A percentile compares a stretch with the other conserved stretches of the same genome.
phyloP scores from a whole-genome alignment of 495 filamentous ascomycete genomes.

The Xylaria palmicola region DNA sequence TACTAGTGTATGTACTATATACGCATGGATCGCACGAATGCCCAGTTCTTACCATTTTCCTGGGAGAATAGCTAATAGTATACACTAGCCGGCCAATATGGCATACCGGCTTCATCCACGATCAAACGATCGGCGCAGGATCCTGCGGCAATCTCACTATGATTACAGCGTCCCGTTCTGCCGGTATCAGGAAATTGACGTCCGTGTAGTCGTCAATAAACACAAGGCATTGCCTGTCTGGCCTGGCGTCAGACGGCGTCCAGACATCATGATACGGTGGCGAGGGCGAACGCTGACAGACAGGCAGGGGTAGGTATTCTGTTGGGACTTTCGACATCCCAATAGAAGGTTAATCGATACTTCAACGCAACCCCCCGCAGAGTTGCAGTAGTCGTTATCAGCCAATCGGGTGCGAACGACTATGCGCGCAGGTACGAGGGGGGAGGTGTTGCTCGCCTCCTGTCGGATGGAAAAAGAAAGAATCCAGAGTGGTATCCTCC shows the following conservation, averaged over 20 bases:
- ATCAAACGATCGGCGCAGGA: constrained; percentile 7
- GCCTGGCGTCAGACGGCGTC: no score
- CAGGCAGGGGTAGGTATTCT: background rate
- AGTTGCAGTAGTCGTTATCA: background rate
- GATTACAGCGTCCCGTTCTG: background rate
- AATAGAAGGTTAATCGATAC: background rate
- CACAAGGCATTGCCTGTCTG: no score
- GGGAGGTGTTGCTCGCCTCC: background rate
- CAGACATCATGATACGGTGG: no score
- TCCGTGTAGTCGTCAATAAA: no score
- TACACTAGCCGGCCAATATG: no score
- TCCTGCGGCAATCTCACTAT: background rate
- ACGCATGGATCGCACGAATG: no score
- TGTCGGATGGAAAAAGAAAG: background rate
- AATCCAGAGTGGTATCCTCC: background rate
- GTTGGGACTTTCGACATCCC: background rate
- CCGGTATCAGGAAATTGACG: background rate
- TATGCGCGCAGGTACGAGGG: background rate
- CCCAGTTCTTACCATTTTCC: no score
- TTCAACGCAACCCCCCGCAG: background rate
- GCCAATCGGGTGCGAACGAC: background rate
- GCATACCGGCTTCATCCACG: no score
- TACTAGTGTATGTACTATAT: no score
- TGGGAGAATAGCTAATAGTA: no score
- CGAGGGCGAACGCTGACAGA: background rate